Evolutionary conservation across 1,139 yeast species (phyloP).

Genomic region (Hemisphaericaspora xylofermentans): DNA sequence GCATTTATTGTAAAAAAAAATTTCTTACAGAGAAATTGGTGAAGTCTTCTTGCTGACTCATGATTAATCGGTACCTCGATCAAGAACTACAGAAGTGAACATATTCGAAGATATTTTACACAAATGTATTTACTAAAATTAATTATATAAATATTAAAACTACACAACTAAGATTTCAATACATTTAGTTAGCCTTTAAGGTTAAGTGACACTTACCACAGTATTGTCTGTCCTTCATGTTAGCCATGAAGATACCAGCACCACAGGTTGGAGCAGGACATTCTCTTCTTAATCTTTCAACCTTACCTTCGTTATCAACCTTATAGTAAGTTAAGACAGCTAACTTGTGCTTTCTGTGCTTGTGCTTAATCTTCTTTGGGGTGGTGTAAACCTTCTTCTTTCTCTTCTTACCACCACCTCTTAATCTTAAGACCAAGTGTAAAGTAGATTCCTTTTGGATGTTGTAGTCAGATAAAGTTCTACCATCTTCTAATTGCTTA

Average conservation of each 20-base stretch:
- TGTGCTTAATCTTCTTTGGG: constrained; percentile 99
- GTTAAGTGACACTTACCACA: constrained; percentile 99
- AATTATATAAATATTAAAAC: constrained; percentile 3
- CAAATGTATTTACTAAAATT: constrained; percentile 1
- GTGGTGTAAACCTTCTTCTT: constrained; percentile 99
- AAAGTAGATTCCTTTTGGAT: constrained; percentile 99
- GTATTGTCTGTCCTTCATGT: constrained; percentile 99
- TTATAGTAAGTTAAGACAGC: constrained; percentile 99
- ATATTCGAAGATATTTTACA: constrained; percentile 1
- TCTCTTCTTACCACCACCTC: constrained; percentile 99
- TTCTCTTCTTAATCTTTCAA: constrained; percentile 98
- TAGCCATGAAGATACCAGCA: constrained; percentile 99
- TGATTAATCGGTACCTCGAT: too few relatives aligned
- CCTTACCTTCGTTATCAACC: constrained; percentile 98
- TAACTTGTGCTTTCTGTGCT: constrained; percentile 98
- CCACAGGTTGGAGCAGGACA: constrained; percentile 94
- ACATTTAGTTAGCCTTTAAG: constrained; percentile 57
- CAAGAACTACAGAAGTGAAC: too few relatives aligned
- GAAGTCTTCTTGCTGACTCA: too few relatives aligned
- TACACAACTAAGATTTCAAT: constrained; percentile 2
- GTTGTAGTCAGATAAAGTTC: constrained; percentile 99
- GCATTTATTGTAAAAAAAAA: too few relatives aligned
- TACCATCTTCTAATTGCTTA: constrained; percentile 99
- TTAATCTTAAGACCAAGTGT: constrained; percentile 96
- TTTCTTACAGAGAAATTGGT: too few relatives aligned